These are phyloP conservation scores for Bipolaris victoriae DNA, from an alignment of 2,329 filamentous ascomycete genomes.

Conservation along the genomic window DNA sequence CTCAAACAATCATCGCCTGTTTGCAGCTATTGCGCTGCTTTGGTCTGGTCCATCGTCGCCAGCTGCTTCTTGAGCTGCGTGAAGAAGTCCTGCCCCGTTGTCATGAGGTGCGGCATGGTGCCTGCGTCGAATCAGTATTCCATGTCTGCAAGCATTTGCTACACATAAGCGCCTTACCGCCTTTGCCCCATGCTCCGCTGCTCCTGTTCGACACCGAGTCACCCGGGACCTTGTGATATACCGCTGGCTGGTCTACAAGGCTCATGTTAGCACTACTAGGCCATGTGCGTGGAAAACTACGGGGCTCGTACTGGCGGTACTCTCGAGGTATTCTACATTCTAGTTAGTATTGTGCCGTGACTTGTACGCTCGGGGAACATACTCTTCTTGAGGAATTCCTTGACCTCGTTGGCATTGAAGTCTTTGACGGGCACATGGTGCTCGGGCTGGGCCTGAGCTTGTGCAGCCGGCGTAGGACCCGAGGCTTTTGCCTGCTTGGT, in stretches of 20 bases:
- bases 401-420: constrained; percentile 54
- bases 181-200: constrained; percentile 50
- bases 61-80: constrained; percentile 55
- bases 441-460: constrained; percentile 31
- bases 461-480: constrained; percentile 22
- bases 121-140: constrained; percentile 34
- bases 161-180: constrained; percentile 36
- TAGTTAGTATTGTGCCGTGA: constrained; percentile 24
- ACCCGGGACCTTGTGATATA: constrained; percentile 49
- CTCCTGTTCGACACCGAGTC: constrained; percentile 48
- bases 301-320: constrained; percentile 33
- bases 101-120: constrained; percentile 51
- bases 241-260: constrained; percentile 37
- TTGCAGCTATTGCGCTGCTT: constrained; percentile 34
- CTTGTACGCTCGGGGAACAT: constrained; percentile 15
- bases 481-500: constrained; percentile 39
- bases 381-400: constrained; percentile 52
- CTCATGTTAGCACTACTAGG: constrained; percentile 26
- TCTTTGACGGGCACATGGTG: constrained; percentile 47
- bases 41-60: constrained; percentile 47
- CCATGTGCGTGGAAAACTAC: constrained; percentile 2
- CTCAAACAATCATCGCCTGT: constrained; percentile 34
- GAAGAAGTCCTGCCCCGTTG: constrained; percentile 54
- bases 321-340: constrained; percentile 37
- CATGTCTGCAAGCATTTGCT: too few species aligned